phyloP scores from a whole-genome alignment of 148 eudicot genomes.

The Arctostaphylos glauca region DNA sequence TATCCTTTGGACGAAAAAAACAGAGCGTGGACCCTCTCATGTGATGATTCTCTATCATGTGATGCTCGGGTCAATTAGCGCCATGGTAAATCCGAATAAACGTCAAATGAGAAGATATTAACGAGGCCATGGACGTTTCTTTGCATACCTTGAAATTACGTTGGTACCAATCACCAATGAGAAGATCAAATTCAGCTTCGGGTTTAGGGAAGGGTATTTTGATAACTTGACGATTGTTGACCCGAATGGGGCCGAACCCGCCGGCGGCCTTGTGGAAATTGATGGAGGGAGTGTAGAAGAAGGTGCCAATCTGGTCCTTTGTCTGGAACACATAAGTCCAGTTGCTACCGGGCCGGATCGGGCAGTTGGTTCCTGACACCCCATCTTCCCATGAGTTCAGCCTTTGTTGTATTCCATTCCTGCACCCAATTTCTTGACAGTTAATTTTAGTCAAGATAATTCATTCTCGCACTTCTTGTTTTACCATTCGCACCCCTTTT shows the following conservation, averaged over 20 bases:
- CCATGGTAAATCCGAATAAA: too few relatives aligned
- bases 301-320: conserved; percentile 46
- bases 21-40: too few relatives aligned
- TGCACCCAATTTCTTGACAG: background rate
- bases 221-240: conserved; percentile 38
- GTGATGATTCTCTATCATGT: too few relatives aligned
- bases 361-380: conserved; percentile 48
- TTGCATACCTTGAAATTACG: conserved; percentile 20
- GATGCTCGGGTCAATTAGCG: too few relatives aligned
- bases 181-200: conserved; percentile 41
- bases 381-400: conserved; percentile 53
- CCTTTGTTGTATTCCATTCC: conserved; percentile 55
- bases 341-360: conserved; percentile 32
- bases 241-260: conserved; percentile 43
- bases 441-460: background rate
- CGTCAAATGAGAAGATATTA: too few relatives aligned
- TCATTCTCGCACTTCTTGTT: background rate
- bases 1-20: too few relatives aligned
- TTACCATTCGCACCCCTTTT: background rate
- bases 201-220: conserved; percentile 37
- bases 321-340: conserved; percentile 42
- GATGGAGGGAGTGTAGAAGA: conserved; percentile 40
- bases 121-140: background rate
- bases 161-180: conserved; percentile 42
- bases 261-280: conserved; percentile 44